Evolutionary conservation across 371 early-diverging fungal species (phyloP).

Genomic region (Mucor lusitanicus): DNA sequence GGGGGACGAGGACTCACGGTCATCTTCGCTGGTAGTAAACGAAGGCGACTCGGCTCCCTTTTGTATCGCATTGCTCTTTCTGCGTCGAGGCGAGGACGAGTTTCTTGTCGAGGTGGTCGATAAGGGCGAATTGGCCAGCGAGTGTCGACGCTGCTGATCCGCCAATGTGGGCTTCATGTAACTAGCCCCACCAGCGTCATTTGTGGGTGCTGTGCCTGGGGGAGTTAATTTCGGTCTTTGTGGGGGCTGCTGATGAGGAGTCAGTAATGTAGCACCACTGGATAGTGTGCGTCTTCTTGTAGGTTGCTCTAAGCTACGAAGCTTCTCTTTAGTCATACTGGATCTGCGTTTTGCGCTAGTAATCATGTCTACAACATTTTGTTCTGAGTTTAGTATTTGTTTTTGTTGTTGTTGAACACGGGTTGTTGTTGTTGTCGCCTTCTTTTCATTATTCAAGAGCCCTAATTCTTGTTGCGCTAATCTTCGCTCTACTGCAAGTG

Average conservation of each 20-base stretch:
- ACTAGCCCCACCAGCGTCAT: slow-evolving; percentile 15
- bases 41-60: slow-evolving; percentile 10
- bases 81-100: slow-evolving; percentile 15
- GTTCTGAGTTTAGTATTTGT: slow-evolving; percentile 10
- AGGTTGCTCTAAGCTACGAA: slow-evolving; percentile 25
- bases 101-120: not conserved
- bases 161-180: slow-evolving; percentile 36
- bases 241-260: not conserved
- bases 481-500: slow-evolving; percentile 33
- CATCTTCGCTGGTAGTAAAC: slow-evolving; percentile 22
- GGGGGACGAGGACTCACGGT: slow-evolving; percentile 3
- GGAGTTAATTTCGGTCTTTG: not conserved
- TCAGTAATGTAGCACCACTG: slow-evolving; percentile 21
- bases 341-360: slow-evolving; percentile 26
- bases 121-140: slow-evolving; percentile 13
- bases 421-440: not conserved
- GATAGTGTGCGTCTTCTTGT: slow-evolving; percentile 38
- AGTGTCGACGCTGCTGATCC: slow-evolving; percentile 33
- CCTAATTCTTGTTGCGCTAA: slow-evolving; percentile 32
- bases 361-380: not conserved
- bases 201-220: slow-evolving; percentile 6
- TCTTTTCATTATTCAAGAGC: slow-evolving; percentile 19
- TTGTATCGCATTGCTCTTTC: slow-evolving; percentile 11
- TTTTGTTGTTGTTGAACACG: slow-evolving; percentile 4
- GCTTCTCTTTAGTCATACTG: slow-evolving; percentile 34